Base-by-base conservation (phyloP, 2,329 filamentous ascomycete genomes). In the Colletotrichum paranaense region DNA sequence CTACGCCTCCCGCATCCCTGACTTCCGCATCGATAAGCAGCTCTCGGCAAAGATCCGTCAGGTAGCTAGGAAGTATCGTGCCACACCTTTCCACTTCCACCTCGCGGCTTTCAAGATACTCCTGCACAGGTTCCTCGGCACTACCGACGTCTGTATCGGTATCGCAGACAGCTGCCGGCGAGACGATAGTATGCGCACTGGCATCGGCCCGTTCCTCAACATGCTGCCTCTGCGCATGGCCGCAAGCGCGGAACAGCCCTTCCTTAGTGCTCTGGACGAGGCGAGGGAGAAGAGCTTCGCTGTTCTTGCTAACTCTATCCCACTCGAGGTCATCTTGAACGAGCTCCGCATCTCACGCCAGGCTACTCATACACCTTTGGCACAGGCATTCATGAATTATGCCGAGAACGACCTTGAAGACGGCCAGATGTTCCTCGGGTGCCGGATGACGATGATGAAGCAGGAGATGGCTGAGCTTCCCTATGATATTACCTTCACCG, bases 381-480 rank as follows among this genome's bases (percentile, higher is more conserved):
- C 88, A 77, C 87, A 88, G 69, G 81, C 79, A 0, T 82, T 85
- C 24, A 75, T 88, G 52, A 83, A 89, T 77, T 89, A 88, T 12
- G 75, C 80, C 6, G 81, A 81, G 35, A 79, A 78, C 1, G 69
- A 76, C 1, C 75, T 78, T 8, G 74, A 81, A 53, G 74, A 79
- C 14, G 57, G 57, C n/a, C 57, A 59, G 22, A 42, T 1, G 4
- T 59, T 59, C 32, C 57, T 59, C 12, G 57, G 57, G 1, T 59
- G 57, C 57, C 22, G 57, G 4, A 42, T 59, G 57, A 59, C n/a
- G 1, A 59, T 42, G 57, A 59, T 59, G 57, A 59, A 59, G 32
- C 57, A 59, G 57, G 57, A 59, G 16, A 59, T 59, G 57, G 57
- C 57, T 11, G 57, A 59, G 32, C 57, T 59, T 16, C 57, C 32